These are phyloP conservation scores for Pestalotiopsis sp. DNA, from an alignment of 2,329 filamentous ascomycete genomes.

Conservation along the genomic window DNA sequence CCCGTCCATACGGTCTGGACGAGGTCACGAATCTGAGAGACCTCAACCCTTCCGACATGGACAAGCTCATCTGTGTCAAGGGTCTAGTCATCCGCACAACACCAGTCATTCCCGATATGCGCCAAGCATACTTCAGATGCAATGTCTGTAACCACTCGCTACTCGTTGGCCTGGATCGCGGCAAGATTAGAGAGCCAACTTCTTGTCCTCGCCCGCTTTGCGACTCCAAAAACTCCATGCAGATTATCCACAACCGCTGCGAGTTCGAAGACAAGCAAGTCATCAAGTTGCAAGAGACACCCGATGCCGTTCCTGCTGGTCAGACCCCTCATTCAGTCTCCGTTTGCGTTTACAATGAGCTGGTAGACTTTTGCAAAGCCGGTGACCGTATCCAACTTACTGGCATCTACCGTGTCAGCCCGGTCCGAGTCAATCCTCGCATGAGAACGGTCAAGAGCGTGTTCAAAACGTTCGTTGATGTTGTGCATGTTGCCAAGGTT, in stretches of 20 bases:
- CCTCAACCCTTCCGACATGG: conserved; percentile 92
- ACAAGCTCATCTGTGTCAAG: conserved; percentile 93
- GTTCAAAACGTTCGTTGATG: conserved; percentile 98
- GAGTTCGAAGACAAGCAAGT: conserved; percentile 97
- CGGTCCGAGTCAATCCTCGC: conserved; percentile 90
- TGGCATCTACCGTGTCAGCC: conserved; percentile 93
- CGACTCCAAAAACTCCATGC: conserved; percentile 90
- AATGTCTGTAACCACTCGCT: conserved; percentile 90
- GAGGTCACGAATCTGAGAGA: conserved; percentile 89
- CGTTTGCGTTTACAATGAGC: conserved; percentile 92
- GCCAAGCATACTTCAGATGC: conserved; percentile 96
- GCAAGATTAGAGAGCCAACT: conserved; percentile 94
- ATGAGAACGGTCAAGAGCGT: conserved; percentile 92
- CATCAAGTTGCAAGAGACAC: conserved; percentile 97
- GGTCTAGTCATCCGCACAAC: conserved; percentile 95
- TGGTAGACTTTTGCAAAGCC: conserved; percentile 97
- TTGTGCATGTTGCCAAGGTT: conserved; percentile 93
- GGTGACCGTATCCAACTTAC: conserved; percentile 96
- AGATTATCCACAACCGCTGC: conserved; percentile 95
- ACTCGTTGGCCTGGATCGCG: conserved; percentile 89
- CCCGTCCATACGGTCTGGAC: conserved; percentile 88
- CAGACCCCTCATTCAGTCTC: conserved; percentile 98
- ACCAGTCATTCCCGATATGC: conserved; percentile 98
- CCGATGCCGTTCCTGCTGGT: conserved; percentile 90
- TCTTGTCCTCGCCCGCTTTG: conserved; percentile 84